Percentiles rank a stretch among this genome's conserved stretches.
Conservation (phyloP, 192 early-diverging fungal species). For the Geranomyces michiganensis region DNA sequence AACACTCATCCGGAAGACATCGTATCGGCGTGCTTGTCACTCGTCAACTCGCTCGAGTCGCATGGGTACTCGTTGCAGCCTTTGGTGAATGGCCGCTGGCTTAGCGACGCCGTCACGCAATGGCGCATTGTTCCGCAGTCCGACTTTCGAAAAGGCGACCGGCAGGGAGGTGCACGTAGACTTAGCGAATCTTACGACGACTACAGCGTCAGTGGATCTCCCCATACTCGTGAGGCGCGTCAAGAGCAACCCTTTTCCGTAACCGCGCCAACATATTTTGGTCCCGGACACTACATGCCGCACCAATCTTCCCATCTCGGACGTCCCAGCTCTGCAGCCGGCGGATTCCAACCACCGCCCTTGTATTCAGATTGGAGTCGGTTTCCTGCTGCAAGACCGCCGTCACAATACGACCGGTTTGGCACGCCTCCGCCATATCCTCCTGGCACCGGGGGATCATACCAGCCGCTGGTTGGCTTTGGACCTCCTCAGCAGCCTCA, state of each 20-base stretch:
- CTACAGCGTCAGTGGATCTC: not conserved
- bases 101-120: conserved; percentile 1
- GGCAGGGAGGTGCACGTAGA: not conserved
- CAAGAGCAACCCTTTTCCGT: not conserved
- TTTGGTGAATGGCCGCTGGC: conserved; percentile 25
- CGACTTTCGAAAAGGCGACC: not conserved
- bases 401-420: not conserved
- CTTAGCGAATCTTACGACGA: not conserved
- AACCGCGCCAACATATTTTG: not conserved
- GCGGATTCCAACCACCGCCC: not conserved
- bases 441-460: too few relatives aligned
- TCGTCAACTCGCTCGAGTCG: conserved; percentile 6
- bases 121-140: conserved; percentile 22
- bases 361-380: not conserved
- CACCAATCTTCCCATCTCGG: not conserved
- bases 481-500: too few relatives aligned
- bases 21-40: not conserved
- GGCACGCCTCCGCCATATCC: too few relatives aligned
- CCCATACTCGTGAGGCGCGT: not conserved
- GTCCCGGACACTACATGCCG: not conserved
- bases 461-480: too few relatives aligned
- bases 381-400: not conserved
- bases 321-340: not conserved
- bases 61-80: conserved; percentile 30
- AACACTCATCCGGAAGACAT: not conserved